Conservation (phyloP, 2,329 filamentous ascomycete species). For the Penicillium sp. region DNA sequence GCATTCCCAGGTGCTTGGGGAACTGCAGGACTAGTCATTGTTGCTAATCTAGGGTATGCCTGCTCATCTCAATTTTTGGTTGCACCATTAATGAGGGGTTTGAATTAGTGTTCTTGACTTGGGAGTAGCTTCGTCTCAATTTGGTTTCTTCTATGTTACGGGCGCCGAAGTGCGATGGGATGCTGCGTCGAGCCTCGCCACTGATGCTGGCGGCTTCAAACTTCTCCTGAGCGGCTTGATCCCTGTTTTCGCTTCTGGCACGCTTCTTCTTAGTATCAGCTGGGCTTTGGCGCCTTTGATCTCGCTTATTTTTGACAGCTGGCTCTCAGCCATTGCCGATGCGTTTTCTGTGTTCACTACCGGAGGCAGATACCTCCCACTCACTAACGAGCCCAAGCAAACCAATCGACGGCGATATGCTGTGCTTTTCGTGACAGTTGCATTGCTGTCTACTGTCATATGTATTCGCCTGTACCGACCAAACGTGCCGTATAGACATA, state of each 20-base stretch:
- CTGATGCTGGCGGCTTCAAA: slow-evolving; percentile 26
- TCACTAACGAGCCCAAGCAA: slow-evolving; percentile 9
- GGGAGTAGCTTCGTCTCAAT: slow-evolving; percentile 23
- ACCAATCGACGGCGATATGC: not conserved
- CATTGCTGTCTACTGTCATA: not conserved
- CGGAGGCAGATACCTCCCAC: slow-evolving; percentile 15
- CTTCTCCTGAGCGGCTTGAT: slow-evolving; percentile 28
- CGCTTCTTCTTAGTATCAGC: slow-evolving; percentile 19
- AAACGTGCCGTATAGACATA: slow-evolving; percentile 26
- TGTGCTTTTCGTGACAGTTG: not conserved
- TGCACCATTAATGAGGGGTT: not conserved
- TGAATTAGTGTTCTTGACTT: slow-evolving; percentile 20
- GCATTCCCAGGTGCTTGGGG: slow-evolving; percentile 16
- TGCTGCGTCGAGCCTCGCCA: slow-evolving; percentile 25
- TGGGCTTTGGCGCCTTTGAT: slow-evolving; percentile 20
- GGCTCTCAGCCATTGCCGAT: slow-evolving; percentile 21
- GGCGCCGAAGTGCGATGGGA: slow-evolving; percentile 30
- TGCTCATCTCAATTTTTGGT: not conserved
- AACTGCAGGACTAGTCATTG: slow-evolving; percentile 17
- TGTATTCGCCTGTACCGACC: slow-evolving; percentile 23
- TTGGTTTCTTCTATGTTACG: slow-evolving; percentile 30
- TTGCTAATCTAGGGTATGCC: slow-evolving; percentile 22
- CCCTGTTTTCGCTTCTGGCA: slow-evolving; percentile 22
- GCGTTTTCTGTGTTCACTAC: slow-evolving; percentile 9
- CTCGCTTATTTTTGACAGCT: slow-evolving; percentile 19